Conservation (phyloP, 345 rosid genomes). For the Boechera stricta region DNA sequence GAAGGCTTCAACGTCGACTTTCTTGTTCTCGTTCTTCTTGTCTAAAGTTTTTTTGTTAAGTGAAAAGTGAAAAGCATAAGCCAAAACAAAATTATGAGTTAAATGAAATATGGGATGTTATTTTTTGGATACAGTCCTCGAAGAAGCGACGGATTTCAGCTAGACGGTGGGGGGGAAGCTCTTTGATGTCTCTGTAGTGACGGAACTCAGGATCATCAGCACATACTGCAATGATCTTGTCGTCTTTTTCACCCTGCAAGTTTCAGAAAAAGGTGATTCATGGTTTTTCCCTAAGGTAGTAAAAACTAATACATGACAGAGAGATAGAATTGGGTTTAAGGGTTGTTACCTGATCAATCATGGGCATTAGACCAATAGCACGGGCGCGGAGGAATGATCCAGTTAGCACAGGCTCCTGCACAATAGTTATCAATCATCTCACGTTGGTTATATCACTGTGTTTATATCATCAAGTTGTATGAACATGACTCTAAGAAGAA, state of each 20-base stretch:
- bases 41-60: conserved; percentile 54
- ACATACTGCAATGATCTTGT: conserved; percentile 96
- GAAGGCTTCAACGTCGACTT: conserved; percentile 88
- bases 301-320: not conserved
- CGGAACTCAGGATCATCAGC: conserved; percentile 99
- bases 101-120: conserved; percentile 23
- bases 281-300: conserved; percentile 17
- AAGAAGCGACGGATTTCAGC: conserved; percentile 99
- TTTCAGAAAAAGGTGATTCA: not conserved
- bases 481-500: conserved; percentile 8
- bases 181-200: conserved; percentile 89
- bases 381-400: conserved; percentile 97
- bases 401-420: conserved; percentile 89
- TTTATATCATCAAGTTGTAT: not conserved
- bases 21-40: conserved; percentile 98
- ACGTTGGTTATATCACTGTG: conserved; percentile 12
- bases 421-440: conserved; percentile 26
- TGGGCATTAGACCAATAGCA: conserved; percentile 98
- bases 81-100: not conserved
- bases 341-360: conserved; percentile 86
- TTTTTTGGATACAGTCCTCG: conserved; percentile 87
- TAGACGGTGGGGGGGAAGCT: conserved; percentile 98
- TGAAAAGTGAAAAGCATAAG: conserved; percentile 14
- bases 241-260: conserved; percentile 93
- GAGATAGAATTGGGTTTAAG: not conserved